Base-by-base conservation (phyloP, 139 green algal genomes). In the Chlamydomonas urium region DNA sequence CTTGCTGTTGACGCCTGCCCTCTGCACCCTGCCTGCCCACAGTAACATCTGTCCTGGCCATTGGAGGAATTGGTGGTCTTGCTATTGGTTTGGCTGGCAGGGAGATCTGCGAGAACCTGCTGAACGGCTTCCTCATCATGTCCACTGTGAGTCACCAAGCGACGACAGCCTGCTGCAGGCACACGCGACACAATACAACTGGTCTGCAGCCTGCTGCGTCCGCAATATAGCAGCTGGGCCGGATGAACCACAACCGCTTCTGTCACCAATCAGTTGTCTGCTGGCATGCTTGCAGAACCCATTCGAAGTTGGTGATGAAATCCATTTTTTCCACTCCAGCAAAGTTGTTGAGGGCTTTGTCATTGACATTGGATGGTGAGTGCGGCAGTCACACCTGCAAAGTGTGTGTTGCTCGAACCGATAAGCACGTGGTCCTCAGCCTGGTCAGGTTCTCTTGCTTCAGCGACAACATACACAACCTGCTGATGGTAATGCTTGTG, bases 71-170 rank as follows among this genome's bases (percentile, higher is more conserved):
- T 69, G 92, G 92, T 79, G 92, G 92, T 89, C 81, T 97, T 75
- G 92, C 91, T 33, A 90, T 96, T 50, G 92, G 91, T 94, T 75
- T 96, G 73, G 91, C 91, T 0, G 92, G 91, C 48, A 79, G 91
- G 0, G 92, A 97, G 81, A 96, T 97, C 58, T 86, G 93, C 66
- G 92, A 97, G 67, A 97, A 97, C 75, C 79, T 97, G 37, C 94
- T 97, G 74, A 96, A 91, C 37, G 92, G 92, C 56, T 88, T 97
- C 68, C 90, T 97, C 71, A 94, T 97, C 72, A 87, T 96, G 81
- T 84, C 82, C 17, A 85, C 79, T 53, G 83, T 88, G 69, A 37
- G 65, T 34, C n/a, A n/a, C 10, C 56, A 65, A 65, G 19, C 10
- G 23, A 29, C 10, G 19, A 36, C 19, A 14, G 23, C 19, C 10